phyloP scores from a whole-genome alignment of 192 early-diverging fungal species.

The Phlyctochytrium arcticum region DNA sequence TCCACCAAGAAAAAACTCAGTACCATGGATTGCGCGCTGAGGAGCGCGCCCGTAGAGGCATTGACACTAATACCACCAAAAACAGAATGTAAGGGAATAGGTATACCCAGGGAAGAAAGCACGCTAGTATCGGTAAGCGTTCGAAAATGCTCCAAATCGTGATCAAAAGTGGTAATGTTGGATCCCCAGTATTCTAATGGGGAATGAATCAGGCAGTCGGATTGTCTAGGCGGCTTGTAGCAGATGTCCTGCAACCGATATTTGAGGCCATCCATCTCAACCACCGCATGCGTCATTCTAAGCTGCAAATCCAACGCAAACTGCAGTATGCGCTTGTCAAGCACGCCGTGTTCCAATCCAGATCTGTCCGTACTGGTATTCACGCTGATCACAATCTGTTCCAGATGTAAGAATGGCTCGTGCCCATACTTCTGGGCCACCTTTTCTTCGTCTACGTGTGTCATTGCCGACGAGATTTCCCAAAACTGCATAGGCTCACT shows the following conservation, averaged over 20 bases:
- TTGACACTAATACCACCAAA: slow-evolving; percentile 28
- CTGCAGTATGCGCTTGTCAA: slow-evolving; percentile 6
- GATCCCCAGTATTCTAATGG: slow-evolving; percentile 49
- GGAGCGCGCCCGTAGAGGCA: not conserved
- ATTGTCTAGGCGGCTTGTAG: slow-evolving; percentile 11
- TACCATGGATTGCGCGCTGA: slow-evolving; percentile 46
- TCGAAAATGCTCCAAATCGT: slow-evolving; percentile 26
- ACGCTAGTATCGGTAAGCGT: slow-evolving; percentile 28
- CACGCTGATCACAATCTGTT: slow-evolving; percentile 37
- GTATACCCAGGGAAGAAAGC: slow-evolving; percentile 32
- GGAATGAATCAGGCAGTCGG: slow-evolving; percentile 55
- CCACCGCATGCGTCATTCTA: slow-evolving; percentile 15
- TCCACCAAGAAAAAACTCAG: slow-evolving; percentile 54
- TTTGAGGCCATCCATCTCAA: slow-evolving; percentile 12
- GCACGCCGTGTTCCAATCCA: not conserved
- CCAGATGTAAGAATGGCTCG: slow-evolving; percentile 27
- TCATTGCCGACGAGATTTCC: slow-evolving; percentile 36
- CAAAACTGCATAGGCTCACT: slow-evolving; percentile 32
- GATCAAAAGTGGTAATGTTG: not conserved
- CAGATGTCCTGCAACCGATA: slow-evolving; percentile 20
- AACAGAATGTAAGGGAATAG: slow-evolving; percentile 33
- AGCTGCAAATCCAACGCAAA: slow-evolving; percentile 31
- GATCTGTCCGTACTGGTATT: not conserved
- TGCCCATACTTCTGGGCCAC: slow-evolving; percentile 22
- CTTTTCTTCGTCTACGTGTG: slow-evolving; percentile 22